Evolutionary conservation across 768 basidiomycete genomes (phyloP).

Genomic region (Sutorius australiensis): DNA sequence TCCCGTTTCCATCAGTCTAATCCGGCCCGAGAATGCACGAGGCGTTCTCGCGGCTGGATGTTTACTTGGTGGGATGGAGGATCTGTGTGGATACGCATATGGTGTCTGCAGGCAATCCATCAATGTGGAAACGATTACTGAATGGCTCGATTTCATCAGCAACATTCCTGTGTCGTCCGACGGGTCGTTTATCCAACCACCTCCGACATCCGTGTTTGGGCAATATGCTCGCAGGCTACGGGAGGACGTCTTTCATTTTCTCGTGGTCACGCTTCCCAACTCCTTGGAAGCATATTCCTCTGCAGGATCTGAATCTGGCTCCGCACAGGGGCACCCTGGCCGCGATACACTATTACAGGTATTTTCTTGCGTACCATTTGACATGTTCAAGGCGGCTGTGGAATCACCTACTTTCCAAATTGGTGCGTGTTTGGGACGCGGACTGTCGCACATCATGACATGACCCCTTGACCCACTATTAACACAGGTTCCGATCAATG

Average conservation of each 20-base stretch:
- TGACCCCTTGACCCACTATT: conserved; percentile 12
- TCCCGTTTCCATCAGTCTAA: conserved; percentile 59
- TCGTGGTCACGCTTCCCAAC: conserved; percentile 70
- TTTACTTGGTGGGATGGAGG: conserved; percentile 83
- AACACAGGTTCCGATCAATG: conserved; percentile 72
- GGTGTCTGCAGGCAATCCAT: conserved; percentile 73
- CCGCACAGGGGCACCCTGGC: conserved; percentile 38
- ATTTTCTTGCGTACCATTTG: conserved; percentile 80
- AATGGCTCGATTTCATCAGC: conserved; percentile 78
- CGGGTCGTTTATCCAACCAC: conserved; percentile 40
- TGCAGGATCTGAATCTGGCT: conserved; percentile 35
- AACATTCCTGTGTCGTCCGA: conserved; percentile 46
- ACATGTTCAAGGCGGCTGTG: conserved; percentile 79
- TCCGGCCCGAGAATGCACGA: conserved; percentile 77
- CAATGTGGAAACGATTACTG: conserved; percentile 65
- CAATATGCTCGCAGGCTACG: conserved; percentile 71
- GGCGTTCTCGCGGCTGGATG: conserved; percentile 82
- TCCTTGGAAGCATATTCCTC: conserved; percentile 52
- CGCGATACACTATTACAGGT: conserved; percentile 71
- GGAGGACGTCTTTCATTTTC: conserved; percentile 76
- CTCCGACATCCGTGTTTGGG: conserved; percentile 63
- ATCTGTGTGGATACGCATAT: conserved; percentile 77
- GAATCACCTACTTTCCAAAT: conserved; percentile 79
- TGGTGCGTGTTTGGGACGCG: conserved; percentile 42
- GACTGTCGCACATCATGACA: conserved; percentile 4